Evolutionary conservation across 352 stramenopile species (phyloP), one percentile per base, ranked within the genome.

Genomic region (Phytophthora constricta): DNA sequence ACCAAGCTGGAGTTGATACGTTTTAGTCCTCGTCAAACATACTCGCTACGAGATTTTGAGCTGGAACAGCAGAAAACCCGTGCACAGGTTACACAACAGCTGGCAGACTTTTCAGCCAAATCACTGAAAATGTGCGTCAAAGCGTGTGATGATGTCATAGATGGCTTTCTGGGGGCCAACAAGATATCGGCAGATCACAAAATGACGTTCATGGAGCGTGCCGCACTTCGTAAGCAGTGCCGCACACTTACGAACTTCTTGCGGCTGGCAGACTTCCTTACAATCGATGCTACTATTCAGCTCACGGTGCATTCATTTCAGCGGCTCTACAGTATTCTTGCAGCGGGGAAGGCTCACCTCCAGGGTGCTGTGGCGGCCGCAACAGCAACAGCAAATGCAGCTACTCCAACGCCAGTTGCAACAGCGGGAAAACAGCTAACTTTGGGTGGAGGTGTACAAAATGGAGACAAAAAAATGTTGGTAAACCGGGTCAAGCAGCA

Each of bases 191-290:
- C 92, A 0, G 90, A 98, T 47, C 91, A 97, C 71, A 97, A 96
- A 46, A 98, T 98, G 95, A 98, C 93, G 5, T 98, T 98, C 68
- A 98, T 98, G 95, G 95, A 98, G 70, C 79, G 93, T 17, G 95
- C 96, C 1, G 87, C 89, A 3, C 62, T 98, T 39, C 86, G 95
- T 3, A 95, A 93, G 41, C 91, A 98, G 52, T 98, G 95, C 62
- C 88, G 90, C 4, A 92, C 82, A 37, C 70, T 98, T 19, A 98
- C 92, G 2, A 93, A 95, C 39, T 98, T 98, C 59, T 56, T 98
- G 11, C 86, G 92, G 0, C 77, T 98, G 7, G 89, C 92, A 10
- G 95, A 98, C 68, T 97, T 98, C 39, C 61, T 97, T 20, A 95
- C 95, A 4, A 93, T 96, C 25, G 86, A 96, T 42, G 87, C 92